Conservation (phyloP, 1,284 basidiomycete genomes). For the Peniophora sp. region DNA sequence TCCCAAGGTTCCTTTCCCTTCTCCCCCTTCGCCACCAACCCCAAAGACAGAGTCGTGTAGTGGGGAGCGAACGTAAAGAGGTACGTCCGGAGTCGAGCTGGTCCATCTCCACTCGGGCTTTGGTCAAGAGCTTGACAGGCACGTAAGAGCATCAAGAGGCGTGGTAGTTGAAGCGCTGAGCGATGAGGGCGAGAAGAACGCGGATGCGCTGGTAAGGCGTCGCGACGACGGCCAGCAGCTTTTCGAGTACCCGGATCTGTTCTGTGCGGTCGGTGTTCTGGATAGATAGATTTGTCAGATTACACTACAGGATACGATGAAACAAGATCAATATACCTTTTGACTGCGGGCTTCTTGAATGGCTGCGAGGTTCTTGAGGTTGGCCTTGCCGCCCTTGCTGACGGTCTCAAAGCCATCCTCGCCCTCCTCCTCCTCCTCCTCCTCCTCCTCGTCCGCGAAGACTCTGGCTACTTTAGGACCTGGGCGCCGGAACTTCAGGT, state of each 20-base stretch:
- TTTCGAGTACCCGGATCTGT: conserved; percentile 87
- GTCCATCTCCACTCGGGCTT: conserved; percentile 86
- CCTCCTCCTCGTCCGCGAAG: conserved; percentile 29
- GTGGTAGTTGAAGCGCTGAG: conserved; percentile 97
- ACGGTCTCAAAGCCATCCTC: conserved; percentile 87
- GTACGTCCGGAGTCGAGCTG: conserved; percentile 75
- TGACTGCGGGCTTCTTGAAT: conserved; percentile 95
- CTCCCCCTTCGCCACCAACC: conserved; percentile 71
- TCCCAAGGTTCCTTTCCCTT: conserved; percentile 71
- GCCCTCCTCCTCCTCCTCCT: too few relatives aligned
- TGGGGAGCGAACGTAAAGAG: conserved; percentile 72
- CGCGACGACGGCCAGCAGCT: conserved; percentile 80
- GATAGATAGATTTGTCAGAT: too few relatives aligned
- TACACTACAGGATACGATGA: conserved; percentile 1
- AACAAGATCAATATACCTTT: conserved; percentile 54
- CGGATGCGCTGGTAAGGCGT: conserved; percentile 93
- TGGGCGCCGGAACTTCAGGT: conserved; percentile 26
- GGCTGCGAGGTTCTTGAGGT: conserved; percentile 88
- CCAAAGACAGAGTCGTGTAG: conserved; percentile 88
- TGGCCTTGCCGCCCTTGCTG: conserved; percentile 82
- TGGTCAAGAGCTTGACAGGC: conserved; percentile 89
- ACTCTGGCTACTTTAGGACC: conserved; percentile 36
- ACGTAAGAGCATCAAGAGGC: conserved; percentile 82
- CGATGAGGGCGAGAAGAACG: conserved; percentile 88
- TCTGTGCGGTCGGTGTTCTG: conserved; percentile 97